A percentile compares a stretch with the other conserved stretches of the same genome.
Evolutionary conservation across 352 stramenopile species (phyloP).

Genomic region (Pythium volutum): DNA sequence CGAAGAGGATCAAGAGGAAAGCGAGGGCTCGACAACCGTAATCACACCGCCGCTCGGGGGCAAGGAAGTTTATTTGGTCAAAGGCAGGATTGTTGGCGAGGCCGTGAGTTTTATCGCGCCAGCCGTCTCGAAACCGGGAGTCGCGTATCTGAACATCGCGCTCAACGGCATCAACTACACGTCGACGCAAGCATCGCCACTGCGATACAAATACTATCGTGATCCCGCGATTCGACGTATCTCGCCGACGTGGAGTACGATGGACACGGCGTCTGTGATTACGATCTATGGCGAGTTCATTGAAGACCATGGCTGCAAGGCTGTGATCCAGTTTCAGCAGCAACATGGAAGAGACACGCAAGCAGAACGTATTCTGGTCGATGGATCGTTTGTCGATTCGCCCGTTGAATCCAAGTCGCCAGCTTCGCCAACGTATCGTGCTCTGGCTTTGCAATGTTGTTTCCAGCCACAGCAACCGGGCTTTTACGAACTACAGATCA

Average conservation of each 20-base stretch:
- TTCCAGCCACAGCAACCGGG: constrained; percentile 33
- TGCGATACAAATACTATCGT: constrained; percentile 60
- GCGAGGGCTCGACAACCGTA: not conserved
- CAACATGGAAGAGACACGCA: constrained; percentile 23
- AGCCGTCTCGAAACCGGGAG: constrained; percentile 32
- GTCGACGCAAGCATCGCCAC: constrained; percentile 34
- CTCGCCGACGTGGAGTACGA: constrained; percentile 41
- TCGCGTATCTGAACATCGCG: constrained; percentile 58
- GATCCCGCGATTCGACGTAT: constrained; percentile 52
- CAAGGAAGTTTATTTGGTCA: constrained; percentile 28
- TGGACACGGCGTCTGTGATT: constrained; percentile 32
- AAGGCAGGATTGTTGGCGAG: constrained; percentile 58
- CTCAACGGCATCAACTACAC: constrained; percentile 81
- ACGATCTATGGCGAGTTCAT: constrained; percentile 51
- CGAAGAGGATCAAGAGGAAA: constrained; percentile 12
- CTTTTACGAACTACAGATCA: constrained; percentile 65
- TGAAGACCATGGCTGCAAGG: constrained; percentile 43
- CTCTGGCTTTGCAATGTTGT: constrained; percentile 29
- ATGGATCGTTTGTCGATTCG: constrained; percentile 29
- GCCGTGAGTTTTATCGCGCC: constrained; percentile 53
- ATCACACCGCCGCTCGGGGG: not conserved
- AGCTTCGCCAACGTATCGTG: too few species aligned
- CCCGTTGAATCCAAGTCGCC: not conserved
- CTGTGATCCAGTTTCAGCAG: constrained; percentile 42
- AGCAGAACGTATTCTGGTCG: constrained; percentile 25